Evolutionary conservation across 78 protist genomes (phyloP), one percentile per base, ranked within the genome.

Genomic region (Dictyostelium discoideum): DNA sequence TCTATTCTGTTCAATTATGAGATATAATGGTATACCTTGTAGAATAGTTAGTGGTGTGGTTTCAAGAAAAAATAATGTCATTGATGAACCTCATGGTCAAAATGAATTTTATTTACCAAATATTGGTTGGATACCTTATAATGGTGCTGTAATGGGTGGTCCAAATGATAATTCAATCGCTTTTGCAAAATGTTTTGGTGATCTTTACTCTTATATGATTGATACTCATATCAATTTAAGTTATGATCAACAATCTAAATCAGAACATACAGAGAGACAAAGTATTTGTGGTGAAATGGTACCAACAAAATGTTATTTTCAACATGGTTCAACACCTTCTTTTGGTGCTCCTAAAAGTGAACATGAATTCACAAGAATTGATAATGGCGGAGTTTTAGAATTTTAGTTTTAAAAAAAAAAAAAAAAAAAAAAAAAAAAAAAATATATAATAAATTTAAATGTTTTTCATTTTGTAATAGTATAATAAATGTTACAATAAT

Each of bases 91-190:
- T 4, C 87, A 84, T 84, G 87, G 29, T 22, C 67, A 84, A 84
- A 60, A 14, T 63, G 79, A 84, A 63, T 84, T 84, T 13, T 84
- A 63, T 20, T 14, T 50, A 37, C 26, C 37, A 16, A 11, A 4
- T 2, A 60, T 84, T 22, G 87, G 87, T 24, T 84, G 87, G 87
- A 8, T 84, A 11, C 77, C 87, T 1, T 84, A 84, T 22, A 63
- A 84, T 22, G 87, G 87, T 20, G 74, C 87, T 0, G 40, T 60
- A 6, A 20, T 13, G 11, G 77, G 77, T 10, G 77, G 37, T 24
- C 39, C 77, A 3, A 69, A 29, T 69, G 20, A 26, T 26, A 69
- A 69, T 69, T 24, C 18, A n/a, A 24, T 74, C 2, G 22, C 48
- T 29, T 74, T 74, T 74, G 46, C 26, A 13, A 29, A 37, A 74